Evolutionary conservation across 768 basidiomycete genomes (phyloP).

Genomic region (Rhizopogon vulgaris): DNA sequence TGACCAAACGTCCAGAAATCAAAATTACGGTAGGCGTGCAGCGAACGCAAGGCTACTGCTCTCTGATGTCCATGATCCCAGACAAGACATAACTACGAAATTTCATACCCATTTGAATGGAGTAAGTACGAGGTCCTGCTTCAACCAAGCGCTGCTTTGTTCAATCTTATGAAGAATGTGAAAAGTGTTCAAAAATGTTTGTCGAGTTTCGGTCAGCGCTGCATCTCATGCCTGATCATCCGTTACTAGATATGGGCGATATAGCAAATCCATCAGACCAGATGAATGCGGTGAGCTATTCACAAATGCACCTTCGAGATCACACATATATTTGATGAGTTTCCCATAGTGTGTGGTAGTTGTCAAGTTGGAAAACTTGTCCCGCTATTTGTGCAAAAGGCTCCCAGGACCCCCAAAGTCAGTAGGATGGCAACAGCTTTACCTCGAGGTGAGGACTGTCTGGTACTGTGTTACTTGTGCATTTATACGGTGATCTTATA

Average conservation of each 20-base stretch:
- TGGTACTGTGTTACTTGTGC: background rate
- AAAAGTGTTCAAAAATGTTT: constrained; percentile 57
- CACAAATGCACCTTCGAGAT: background rate
- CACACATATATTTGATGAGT: background rate
- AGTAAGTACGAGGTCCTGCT: constrained; percentile 35
- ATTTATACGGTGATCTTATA: background rate
- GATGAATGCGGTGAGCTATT: constrained; percentile 51
- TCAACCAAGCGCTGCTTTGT: constrained; percentile 4
- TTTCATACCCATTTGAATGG: constrained; percentile 69
- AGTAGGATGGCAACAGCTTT: constrained; percentile 40
- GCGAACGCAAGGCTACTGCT: background rate
- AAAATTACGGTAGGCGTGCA: constrained; percentile 46
- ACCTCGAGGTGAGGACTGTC: constrained; percentile 34
- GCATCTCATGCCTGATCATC: constrained; percentile 1
- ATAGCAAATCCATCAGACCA: constrained; percentile 65
- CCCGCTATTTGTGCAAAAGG: constrained; percentile 46
- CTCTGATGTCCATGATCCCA: constrained; percentile 17
- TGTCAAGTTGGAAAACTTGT: constrained; percentile 56
- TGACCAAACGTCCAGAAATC: constrained; percentile 61
- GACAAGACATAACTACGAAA: constrained; percentile 74
- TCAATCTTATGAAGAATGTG: constrained; percentile 42
- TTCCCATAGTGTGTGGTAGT: constrained; percentile 51
- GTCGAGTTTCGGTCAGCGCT: constrained; percentile 8
- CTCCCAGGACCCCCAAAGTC: constrained; percentile 28
- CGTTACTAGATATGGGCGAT: constrained; percentile 57